phyloP scores from a whole-genome alignment of 768 basidiomycete genomes.

The Agaricus subrufescens region DNA sequence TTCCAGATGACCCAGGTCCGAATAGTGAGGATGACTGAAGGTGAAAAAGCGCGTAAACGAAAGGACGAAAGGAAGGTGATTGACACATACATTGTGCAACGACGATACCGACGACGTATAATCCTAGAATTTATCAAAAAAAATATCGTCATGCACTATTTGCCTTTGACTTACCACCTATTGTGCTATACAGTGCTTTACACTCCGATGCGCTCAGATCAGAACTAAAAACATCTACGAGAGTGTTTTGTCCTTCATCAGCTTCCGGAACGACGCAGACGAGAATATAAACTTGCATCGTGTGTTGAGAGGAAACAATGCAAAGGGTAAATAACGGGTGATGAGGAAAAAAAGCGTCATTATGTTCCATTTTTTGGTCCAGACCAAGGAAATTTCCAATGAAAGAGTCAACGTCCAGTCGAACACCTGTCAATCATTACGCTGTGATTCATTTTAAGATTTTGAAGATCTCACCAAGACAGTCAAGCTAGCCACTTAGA shows the following conservation, averaged over 20 bases:
- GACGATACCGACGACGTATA: background rate
- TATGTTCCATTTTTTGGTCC: slow-evolving; percentile 2
- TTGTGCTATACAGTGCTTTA: background rate
- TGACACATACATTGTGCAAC: background rate
- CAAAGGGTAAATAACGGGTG: slow-evolving; percentile 7
- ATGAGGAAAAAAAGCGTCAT: slow-evolving; percentile 9
- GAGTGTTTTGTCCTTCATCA: too few species aligned
- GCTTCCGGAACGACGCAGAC: background rate
- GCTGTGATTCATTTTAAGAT: too few species aligned
- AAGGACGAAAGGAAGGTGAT: background rate
- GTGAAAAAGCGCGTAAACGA: background rate
- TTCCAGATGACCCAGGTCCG: slow-evolving; percentile 3
- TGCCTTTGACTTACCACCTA: background rate
- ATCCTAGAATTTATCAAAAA: background rate
- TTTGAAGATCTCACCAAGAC: too few species aligned
- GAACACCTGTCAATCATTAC: background rate
- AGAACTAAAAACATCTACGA: background rate
- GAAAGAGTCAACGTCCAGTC: slow-evolving; percentile 6
- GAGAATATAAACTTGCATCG: background rate
- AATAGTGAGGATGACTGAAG: background rate
- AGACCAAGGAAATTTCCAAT: slow-evolving; percentile 6
- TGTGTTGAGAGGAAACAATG: background rate
- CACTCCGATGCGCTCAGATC: background rate
- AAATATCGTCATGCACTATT: background rate
- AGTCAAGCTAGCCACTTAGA: too few species aligned